Percentiles rank a stretch among this genome's conserved stretches.
Conservation (phyloP, 192 early-diverging fungal genomes). For the Thoreauomyces humboldtii region DNA sequence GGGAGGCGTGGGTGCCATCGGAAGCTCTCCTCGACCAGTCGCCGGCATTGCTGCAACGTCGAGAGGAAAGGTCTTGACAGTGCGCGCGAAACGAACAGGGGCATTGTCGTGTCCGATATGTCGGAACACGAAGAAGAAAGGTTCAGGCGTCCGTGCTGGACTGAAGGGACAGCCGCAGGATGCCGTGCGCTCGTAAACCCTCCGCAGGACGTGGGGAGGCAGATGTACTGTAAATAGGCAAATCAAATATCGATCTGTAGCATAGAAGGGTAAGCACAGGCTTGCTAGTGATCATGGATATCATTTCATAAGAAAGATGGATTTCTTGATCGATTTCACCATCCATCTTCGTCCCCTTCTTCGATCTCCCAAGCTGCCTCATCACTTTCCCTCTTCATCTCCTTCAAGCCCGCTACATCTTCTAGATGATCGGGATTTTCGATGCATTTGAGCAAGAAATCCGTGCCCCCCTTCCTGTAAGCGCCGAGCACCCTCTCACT, state of each 20-base stretch:
- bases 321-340: no score
- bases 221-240: no score
- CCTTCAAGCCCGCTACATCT: slow-evolving; percentile 76
- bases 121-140: not conserved
- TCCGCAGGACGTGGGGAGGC: no score
- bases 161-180: no score
- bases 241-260: no score
- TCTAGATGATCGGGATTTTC: slow-evolving; percentile 78
- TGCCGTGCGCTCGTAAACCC: no score
- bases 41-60: no score
- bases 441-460: slow-evolving; percentile 74
- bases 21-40: not conserved
- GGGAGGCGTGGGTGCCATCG: not conserved
- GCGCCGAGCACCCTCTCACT: slow-evolving; percentile 59
- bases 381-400: slow-evolving; percentile 79
- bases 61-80: not conserved
- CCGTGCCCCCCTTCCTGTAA: slow-evolving; percentile 66
- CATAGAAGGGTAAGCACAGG: no score
- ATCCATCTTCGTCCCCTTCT: no score
- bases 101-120: slow-evolving; percentile 1
- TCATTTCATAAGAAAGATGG: no score
- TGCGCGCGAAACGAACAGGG: not conserved
- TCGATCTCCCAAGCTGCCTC: slow-evolving; percentile 76
- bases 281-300: no score
- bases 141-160: not conserved